Conservation (phyloP, 179 eudicot genomes). For the Silene vulgaris region DNA sequence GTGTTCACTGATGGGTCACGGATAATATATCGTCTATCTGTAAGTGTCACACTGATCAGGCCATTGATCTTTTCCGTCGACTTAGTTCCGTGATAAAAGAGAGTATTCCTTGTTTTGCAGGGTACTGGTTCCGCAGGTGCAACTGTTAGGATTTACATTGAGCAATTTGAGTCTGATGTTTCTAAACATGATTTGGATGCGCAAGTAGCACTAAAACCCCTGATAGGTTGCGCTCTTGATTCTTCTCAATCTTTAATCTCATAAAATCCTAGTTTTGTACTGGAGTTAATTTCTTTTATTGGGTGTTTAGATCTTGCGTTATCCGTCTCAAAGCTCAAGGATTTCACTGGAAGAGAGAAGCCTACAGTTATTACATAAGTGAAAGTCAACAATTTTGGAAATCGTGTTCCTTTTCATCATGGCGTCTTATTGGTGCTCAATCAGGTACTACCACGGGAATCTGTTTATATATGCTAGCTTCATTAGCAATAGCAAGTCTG, state of each 20-base stretch:
- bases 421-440: neutral
- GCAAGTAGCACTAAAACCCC: slow-evolving; percentile 78
- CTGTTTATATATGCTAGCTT: neutral
- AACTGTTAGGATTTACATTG: slow-evolving; percentile 81
- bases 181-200: slow-evolving; percentile 88
- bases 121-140: slow-evolving; percentile 99
- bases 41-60: slow-evolving; percentile 23
- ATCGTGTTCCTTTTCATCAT: neutral
- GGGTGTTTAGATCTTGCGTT: slow-evolving; percentile 64
- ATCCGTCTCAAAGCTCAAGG: slow-evolving; percentile 76
- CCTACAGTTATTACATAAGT: slow-evolving; percentile 88
- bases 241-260: neutral
- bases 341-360: slow-evolving; percentile 85
- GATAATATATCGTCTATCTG: slow-evolving; percentile 83
- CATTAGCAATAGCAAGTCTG: neutral
- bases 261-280: neutral
- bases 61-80: neutral
- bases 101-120: slow-evolving; percentile 37
- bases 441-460: slow-evolving; percentile 8
- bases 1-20: slow-evolving; percentile 94
- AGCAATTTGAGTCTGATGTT: slow-evolving; percentile 81
- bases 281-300: slow-evolving; percentile 18
- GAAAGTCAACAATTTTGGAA: slow-evolving; percentile 8
- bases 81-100: neutral
- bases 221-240: slow-evolving; percentile 56